Evolutionary conservation across 2,329 filamentous ascomycete genomes (phyloP), one percentile per base, ranked within the genome.

Genomic region (Calonectria pteridis): DNA sequence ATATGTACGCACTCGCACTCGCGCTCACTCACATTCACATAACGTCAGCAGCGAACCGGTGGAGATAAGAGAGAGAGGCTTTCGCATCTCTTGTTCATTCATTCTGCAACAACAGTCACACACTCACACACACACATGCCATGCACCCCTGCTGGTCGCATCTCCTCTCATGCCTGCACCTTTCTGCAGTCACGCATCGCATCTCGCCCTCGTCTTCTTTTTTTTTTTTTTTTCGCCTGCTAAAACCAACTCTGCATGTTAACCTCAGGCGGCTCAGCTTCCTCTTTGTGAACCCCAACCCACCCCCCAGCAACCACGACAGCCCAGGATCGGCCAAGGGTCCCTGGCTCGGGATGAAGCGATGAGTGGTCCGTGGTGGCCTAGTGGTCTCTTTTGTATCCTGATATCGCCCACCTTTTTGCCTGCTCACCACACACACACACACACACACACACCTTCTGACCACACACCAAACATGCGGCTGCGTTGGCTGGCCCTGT

Each of bases 281-380:
- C 69, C 70, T 68, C 55, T 66, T 67, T 71, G 46, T 58, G 55
- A 70, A 70, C 68, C 69, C 67, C 67, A 69, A 69, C 67, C 58
- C 69, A 43, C 59, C 37, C 59, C 53, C 20, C 29, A 53, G 26
- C 49, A n/a, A 23, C 29, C 31, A 50, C 63, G 63, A 50, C 62
- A 58, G 37, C 59, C 68, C 18, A 28, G 62, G 62, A 58, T 71
- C 59, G 40, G 29, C 50, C 69, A 49, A 67, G 62, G 69, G 69
- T 62, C 51, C 62, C 53, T 51, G 29, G 35, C 6, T 13, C 69
- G 69, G 63, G 43, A 72, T 72, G 35, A 53, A 67, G 69, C 64
- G 69, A 55, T 37, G 58, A 71, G 51, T 71, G 68, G 68, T 65
- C 50, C 62, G 68, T 66, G 68, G n/a, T 71, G 58, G 46, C 26